Base-by-base conservation (phyloP, 2,329 filamentous ascomycete genomes). In the Podosphaera xanthii region DNA sequence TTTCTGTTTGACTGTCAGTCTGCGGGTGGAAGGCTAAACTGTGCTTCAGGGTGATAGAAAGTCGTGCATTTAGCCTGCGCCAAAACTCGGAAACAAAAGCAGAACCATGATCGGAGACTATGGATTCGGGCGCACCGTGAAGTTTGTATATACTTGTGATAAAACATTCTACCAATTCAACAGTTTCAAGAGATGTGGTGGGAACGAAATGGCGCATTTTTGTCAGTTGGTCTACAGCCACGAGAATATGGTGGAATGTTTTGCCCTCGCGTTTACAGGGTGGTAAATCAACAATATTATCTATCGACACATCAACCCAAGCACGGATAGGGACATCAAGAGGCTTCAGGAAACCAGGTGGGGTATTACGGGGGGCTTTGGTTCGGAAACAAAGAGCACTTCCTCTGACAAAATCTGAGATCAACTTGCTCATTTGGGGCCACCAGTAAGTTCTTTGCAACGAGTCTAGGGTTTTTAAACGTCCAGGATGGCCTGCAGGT, bases 71-170 rank as follows among this genome's bases (percentile, higher is more conserved):
- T 22, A 22, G 22, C 22, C 22, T 22, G 22, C 22, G 22, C 22
- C 22, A 22, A 22, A 22, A 22, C 22, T 22, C 22, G 22, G 22
- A 22, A 22, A 22, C 22, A 22, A 22, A 5, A 64, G n/a, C 22
- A 4, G 58, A 33, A 4, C 62, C 63, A 14, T 59, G 12, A 44
- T 65, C 57, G 46, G 57, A 59, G 7, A 64, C 59, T 1, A 65
- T 50, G 10, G 52, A 36, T n/a, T 58, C 48, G 8, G 54, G 56
- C 7, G 57, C 30, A 2, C 58, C 54, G 48, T 62, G 44, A 14
- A 48, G 35, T n/a, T 60, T 22, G 22, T 22, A 22, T 22, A 22
- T 22, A 22, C 22, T 22, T 22, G 22, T 22, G 22, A 22, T 22
- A 22, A 22, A 22, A 22, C 22, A 22, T 22, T 22, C 22, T 22